Evolutionary conservation across 768 basidiomycete genomes (phyloP), one percentile per base, ranked within the genome.

Genomic region (Mycena crocata): DNA sequence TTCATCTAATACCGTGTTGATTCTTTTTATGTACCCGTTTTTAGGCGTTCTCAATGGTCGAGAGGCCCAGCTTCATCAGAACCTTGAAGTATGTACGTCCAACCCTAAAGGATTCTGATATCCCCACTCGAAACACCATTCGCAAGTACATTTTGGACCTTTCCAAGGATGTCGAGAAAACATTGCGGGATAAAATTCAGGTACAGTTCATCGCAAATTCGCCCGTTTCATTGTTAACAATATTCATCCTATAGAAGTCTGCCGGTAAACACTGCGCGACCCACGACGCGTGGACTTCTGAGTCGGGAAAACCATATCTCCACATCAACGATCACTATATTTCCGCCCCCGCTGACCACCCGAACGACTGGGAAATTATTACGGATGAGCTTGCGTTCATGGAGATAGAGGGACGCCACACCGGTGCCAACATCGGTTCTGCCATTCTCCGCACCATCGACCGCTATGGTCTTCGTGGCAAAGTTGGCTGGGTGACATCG

Each of bases 261-360:
- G 24, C 17, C 7, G 37, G 35, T 26, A 56, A 28, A 26, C 26
- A 68, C 19, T 70, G 51, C n/a, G 58, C 68, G 23, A 71, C 67
- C 0, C 71, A 72, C 23, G 67, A 73, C 59, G 51, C 50, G 14
- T 66, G 72, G 71, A 69, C 46, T 39, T 72, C 66, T 3, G 60
- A 68, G 15, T 46, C 49, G 15, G 56, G 71, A 9, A 55, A 64
- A 8, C 71, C 71, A 1, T 72, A 64, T 40, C 23, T 73, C 23
- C 69, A 64, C 9, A 44, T 73, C 14, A 71, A 71, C 26, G 64
- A 64, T 26, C 67, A 71, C 40, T 71, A 71, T 52, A 62, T 71
- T 37, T 35, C 10, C 24, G 19, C 44, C 9, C 46, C 46, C 13
- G 21, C 42, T 3, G 66, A 70, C 31, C 63, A 56, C 21, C 57